Conservation (phyloP, 306 rosid species). For the Sesbania bispinosa region DNA sequence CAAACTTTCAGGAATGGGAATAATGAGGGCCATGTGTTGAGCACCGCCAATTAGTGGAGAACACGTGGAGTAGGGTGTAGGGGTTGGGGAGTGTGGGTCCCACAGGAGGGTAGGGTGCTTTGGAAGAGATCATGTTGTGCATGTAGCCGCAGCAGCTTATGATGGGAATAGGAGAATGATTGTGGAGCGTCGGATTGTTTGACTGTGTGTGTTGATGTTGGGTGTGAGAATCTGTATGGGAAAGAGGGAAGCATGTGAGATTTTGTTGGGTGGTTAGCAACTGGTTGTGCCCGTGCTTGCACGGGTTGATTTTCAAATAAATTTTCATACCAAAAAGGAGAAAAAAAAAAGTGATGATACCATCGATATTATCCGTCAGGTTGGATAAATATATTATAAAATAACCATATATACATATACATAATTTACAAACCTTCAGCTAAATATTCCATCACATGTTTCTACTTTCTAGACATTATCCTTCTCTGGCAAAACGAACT, state of each 20-base stretch:
- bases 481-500: too few species aligned
- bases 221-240: slow-evolving; percentile 5
- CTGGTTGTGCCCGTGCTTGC: background rate
- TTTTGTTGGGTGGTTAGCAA: background rate
- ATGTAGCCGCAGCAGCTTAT: background rate
- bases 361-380: too few species aligned
- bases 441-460: too few species aligned
- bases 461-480: too few species aligned
- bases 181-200: slow-evolving; percentile 34
- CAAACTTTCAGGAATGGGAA: background rate
- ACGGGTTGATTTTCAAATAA: background rate
- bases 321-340: background rate
- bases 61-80: slow-evolving; percentile 40
- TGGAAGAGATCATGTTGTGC: background rate
- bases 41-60: slow-evolving; percentile 49
- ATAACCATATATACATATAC: too few species aligned
- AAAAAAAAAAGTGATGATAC: too few species aligned
- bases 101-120: background rate
- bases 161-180: slow-evolving; percentile 18
- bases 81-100: slow-evolving; percentile 27
- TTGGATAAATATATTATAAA: too few species aligned
- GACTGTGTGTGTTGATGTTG: slow-evolving; percentile 11
- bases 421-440: too few species aligned
- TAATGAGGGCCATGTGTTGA: slow-evolving; percentile 27
- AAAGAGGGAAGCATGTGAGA: slow-evolving; percentile 36